A percentile compares a stretch with the other conserved stretches of the same genome.
Evolutionary conservation across 352 stramenopile species (phyloP).

Genomic region (Pythium rhizo-oryzae): DNA sequence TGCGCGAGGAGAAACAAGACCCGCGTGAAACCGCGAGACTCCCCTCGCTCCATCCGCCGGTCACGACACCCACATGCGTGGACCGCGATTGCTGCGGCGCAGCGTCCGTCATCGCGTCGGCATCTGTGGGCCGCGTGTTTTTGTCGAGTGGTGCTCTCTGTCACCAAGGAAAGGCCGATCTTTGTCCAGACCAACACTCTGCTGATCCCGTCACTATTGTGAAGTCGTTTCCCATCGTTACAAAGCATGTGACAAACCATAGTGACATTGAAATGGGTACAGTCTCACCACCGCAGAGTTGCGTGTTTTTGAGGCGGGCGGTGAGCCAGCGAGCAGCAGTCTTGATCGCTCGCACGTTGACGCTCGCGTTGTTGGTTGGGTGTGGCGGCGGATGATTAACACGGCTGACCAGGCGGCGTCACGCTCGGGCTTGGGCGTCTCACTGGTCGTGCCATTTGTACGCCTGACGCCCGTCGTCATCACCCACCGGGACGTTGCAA

Average conservation of each 20-base stretch:
- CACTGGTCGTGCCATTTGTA: too few species aligned
- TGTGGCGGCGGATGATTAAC: too few species aligned
- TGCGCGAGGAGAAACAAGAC: not conserved
- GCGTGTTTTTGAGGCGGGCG: slow-evolving; percentile 38
- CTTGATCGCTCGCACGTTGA: too few species aligned
- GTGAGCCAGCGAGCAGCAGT: not conserved
- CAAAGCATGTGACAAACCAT: not conserved
- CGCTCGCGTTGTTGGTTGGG: too few species aligned
- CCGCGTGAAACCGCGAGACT: too few species aligned
- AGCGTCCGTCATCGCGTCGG: not conserved
- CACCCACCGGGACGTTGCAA: too few species aligned
- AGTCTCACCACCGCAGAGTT: not conserved
- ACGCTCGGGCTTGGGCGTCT: too few species aligned
- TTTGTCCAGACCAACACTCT: not conserved
- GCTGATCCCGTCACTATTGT: not conserved
- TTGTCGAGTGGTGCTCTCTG: not conserved
- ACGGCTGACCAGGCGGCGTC: too few species aligned
- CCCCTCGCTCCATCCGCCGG: not conserved
- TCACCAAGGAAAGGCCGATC: not conserved
- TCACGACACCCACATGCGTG: not conserved
- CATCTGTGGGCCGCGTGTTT: not conserved
- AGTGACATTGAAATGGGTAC: not conserved
- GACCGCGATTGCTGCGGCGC: not conserved
- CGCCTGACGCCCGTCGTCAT: too few species aligned
- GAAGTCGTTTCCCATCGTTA: not conserved